Evolutionary conservation across 2,329 filamentous ascomycete genomes (phyloP), one percentile per base, ranked within the genome.

Genomic region (Aspergillus fructus): DNA sequence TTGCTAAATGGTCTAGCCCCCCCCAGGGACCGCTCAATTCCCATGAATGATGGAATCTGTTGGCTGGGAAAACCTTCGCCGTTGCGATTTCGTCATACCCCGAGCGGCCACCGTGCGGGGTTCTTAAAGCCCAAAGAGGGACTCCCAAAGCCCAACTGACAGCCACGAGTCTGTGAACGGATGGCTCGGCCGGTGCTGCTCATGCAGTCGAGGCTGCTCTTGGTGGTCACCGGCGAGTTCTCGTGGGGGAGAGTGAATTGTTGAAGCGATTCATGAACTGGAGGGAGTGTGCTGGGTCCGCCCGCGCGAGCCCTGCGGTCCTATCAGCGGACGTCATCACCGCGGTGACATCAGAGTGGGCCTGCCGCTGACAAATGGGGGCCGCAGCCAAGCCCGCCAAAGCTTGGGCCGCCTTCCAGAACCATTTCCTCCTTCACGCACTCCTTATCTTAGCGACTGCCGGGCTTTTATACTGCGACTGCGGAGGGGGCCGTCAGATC

Each of bases 391-490:
- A 57, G 55, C 15, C 49, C 24, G 21, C 55, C 55, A 53, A 53
- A 57, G 55, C 49, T 57, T 57, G 55, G 55, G 37, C 50, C 55
- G 50, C 40, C 39, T 57, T 58, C 55, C 55, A 58, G 49, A 53
- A 46, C 9, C 27, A 30, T 9, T 30, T 30, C 27, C 9, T 30
- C 9, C 27, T 11, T 30, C 9, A 11, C 9, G 3, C 3, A 30
- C 9, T 30, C 3, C 27, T 30, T 30, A 30, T 30, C 27, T 27
- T 27, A 9, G 24, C 24, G 24, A 27, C 27, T 30, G 27, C 8
- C 27, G 27, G 27, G 27, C 8, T 30, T 30, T 11, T 30, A 30
- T 30, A 30, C 9, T 30, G 27, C 27, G 9, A 30, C 27, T 30
- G 27, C 27, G 27, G 27, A 30, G 27, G 27, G 11, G 27, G 9